These are phyloP conservation scores for Amanita polypyramis DNA, from an alignment of 768 basidiomycete species.

Conservation along the genomic window DNA sequence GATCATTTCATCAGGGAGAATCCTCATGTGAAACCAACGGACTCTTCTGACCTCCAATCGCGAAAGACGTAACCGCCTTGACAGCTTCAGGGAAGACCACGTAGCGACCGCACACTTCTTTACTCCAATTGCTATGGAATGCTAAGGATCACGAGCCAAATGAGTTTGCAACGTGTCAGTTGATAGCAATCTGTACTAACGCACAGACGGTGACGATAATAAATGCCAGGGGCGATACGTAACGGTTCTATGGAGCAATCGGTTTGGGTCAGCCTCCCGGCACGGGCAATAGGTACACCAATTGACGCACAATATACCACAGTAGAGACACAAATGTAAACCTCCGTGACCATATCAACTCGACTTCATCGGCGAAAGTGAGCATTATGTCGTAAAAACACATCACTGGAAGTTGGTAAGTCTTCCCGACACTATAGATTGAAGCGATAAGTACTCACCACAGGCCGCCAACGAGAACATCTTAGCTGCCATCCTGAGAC, in stretches of 20 bases:
- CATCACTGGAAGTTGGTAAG: slow-evolving; percentile 18
- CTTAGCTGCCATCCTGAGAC: slow-evolving; percentile 22
- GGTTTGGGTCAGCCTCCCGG: not conserved
- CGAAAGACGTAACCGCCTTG: slow-evolving; percentile 20
- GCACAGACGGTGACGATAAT: slow-evolving; percentile 25
- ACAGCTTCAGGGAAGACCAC: slow-evolving; percentile 25
- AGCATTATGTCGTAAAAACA: slow-evolving; percentile 26
- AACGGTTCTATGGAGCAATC: slow-evolving; percentile 21
- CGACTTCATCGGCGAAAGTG: slow-evolving; percentile 25
- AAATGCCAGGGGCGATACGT: slow-evolving; percentile 24
- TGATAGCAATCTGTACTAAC: slow-evolving; percentile 7
- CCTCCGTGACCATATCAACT: slow-evolving; percentile 22
- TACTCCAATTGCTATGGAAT: slow-evolving; percentile 24
- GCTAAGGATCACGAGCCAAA: slow-evolving; percentile 11
- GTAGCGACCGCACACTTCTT: slow-evolving; percentile 21
- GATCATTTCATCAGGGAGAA: not conserved
- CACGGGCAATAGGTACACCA: not conserved
- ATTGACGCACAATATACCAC: slow-evolving; percentile 19
- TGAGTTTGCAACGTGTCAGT: not conserved
- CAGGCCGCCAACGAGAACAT: slow-evolving; percentile 28
- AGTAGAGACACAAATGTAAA: slow-evolving; percentile 20
- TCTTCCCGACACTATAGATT: not conserved
- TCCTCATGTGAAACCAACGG: not conserved
- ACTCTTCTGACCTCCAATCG: slow-evolving; percentile 19
- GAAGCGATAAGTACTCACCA: slow-evolving; percentile 14